These are phyloP conservation scores for Chamaenerion angustifolium DNA, from an alignment of 345 rosid genomes.

Conservation along the genomic window DNA sequence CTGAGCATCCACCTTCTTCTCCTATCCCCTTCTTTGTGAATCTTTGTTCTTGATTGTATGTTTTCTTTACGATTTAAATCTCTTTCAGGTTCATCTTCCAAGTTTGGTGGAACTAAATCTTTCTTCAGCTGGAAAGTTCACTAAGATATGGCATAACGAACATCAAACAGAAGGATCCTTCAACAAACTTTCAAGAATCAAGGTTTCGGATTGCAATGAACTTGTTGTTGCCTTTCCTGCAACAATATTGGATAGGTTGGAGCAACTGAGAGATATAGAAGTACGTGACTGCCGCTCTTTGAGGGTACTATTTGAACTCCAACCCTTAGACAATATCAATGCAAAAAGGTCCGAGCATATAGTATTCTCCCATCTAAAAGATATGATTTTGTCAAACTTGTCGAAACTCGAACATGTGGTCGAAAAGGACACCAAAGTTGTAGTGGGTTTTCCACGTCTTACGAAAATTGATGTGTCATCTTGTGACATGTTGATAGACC, in stretches of 20 bases:
- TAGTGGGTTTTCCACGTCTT: constrained; percentile 2
- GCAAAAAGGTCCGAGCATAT: neutral
- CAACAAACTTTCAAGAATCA: neutral
- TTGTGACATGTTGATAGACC: neutral
- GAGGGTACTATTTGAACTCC: neutral
- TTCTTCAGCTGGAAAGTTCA: neutral
- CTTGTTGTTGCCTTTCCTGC: neutral
- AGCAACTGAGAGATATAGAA: neutral
- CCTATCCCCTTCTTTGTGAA: no score
- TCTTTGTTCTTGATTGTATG: no score
- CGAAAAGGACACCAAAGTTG: neutral
- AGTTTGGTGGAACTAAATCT: no score
- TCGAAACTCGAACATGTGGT: neutral
- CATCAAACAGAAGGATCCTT: neutral
- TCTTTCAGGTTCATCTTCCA: no score
- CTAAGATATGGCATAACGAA: neutral
- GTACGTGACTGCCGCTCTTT: neutral
- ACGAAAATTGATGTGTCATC: neutral
- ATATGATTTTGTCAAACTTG: neutral
- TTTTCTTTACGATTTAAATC: no score
- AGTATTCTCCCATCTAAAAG: neutral
- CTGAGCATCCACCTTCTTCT: no score
- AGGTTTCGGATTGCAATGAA: neutral
- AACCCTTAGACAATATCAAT: neutral
- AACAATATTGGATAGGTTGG: neutral